These are phyloP conservation scores for Petunia secreta DNA, from an alignment of 257 asterid species.

Conservation along the genomic window DNA sequence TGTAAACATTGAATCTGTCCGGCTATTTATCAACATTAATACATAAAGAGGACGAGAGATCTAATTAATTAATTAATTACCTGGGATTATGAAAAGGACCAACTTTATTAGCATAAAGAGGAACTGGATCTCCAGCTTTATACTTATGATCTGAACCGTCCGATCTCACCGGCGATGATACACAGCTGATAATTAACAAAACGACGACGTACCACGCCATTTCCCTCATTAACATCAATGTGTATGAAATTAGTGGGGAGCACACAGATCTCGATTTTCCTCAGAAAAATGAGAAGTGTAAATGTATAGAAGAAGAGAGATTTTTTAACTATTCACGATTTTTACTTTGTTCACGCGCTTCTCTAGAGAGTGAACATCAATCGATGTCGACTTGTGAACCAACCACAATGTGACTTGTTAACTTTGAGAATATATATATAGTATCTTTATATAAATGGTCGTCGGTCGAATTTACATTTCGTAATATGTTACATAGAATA, in stretches of 20 bases:
- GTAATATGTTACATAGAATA: too few species aligned
- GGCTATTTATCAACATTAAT: too few species aligned
- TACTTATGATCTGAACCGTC: slow-evolving; percentile 84
- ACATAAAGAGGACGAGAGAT: too few species aligned
- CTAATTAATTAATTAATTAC: slow-evolving; percentile 15
- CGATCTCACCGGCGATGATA: slow-evolving; percentile 48
- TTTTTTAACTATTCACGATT: not conserved
- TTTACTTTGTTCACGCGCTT: not conserved
- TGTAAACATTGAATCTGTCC: too few species aligned
- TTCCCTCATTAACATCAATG: slow-evolving; percentile 21
- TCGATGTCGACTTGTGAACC: too few species aligned
- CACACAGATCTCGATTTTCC: slow-evolving; percentile 27
- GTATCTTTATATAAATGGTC: too few species aligned
- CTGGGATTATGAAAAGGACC: slow-evolving; percentile 95
- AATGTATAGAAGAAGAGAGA: not conserved
- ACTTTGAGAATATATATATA: too few species aligned
- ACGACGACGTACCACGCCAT: slow-evolving; percentile 40
- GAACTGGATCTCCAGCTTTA: slow-evolving; percentile 73
- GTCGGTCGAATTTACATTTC: too few species aligned
- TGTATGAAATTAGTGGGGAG: not conserved
- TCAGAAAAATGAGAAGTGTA: slow-evolving; percentile 9
- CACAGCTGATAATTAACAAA: slow-evolving; percentile 31
- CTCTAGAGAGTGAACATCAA: not conserved
- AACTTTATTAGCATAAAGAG: slow-evolving; percentile 87
- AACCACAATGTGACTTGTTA: too few species aligned